Evolutionary conservation across 1,284 basidiomycete genomes (phyloP), one percentile per base, ranked within the genome.

Genomic region (Irpex lacteus): DNA sequence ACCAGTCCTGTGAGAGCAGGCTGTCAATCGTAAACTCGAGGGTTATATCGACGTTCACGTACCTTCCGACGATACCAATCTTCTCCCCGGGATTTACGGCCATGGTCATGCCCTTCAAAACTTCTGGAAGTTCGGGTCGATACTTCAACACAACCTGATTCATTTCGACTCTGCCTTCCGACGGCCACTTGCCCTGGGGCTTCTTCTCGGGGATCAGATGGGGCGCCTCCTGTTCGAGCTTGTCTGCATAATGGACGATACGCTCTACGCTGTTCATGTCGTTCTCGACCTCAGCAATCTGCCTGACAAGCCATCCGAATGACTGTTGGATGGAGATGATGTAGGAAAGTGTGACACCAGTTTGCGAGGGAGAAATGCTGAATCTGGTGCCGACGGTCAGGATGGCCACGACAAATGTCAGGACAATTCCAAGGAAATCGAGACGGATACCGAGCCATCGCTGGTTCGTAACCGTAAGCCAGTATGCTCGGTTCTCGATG

Each of bases 261-360:
- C 93, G 88, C 75, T 97, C 95, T 4, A 95, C 92, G 26, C 90
- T 89, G 74, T 95, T 95, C 91, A 96, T 95, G 75, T 96, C 86
- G 74, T 96, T 96, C 76, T 96, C 93, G 13, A 95, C 88, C 72
- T 95, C 92, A 3, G 92, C 91, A 60, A 84, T 83, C 74, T 96
- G 94, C 21, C 92, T 87, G 57, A 96, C 87, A 72, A 95, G 83
- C 91, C 88, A 94, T 13, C 90, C 88, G 71, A 96, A 95, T 0
- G 85, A 75, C 82, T 88, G 86, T 73, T 92, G 89, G 2, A 91
- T 84, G 58, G 84, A 84, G 60, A 95, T 80, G 70, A 94, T 91
- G 75, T 94, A 95, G 1, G 91, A 89, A 18, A 94, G 76, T 8
- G 87, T 84, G 53, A 92, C 76, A 79, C 89, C 88, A 67, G 90